Evolutionary conservation across 2,329 filamentous ascomycete species (phyloP).

Genomic region (Fusarium austroafricanum): DNA sequence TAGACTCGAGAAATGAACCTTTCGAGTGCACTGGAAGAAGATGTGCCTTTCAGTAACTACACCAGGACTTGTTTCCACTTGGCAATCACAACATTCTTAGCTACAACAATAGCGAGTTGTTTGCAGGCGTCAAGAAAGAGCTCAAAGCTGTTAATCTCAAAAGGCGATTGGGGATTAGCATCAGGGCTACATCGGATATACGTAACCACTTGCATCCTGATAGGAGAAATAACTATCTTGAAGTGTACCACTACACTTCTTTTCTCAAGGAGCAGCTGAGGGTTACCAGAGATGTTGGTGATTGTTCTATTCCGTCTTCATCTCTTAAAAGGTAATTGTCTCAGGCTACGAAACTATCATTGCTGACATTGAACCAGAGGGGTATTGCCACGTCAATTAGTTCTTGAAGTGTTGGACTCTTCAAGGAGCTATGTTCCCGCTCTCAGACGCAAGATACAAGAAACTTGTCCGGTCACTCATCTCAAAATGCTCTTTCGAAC

Average conservation of each 20-base stretch:
- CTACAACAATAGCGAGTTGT: not conserved
- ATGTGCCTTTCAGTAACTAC: not conserved
- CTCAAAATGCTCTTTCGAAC: not conserved
- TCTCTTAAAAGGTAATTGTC: not conserved
- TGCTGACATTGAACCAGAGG: not conserved
- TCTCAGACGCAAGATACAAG: not conserved
- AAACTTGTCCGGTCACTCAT: not conserved
- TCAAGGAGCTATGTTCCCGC: not conserved
- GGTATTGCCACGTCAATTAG: not conserved
- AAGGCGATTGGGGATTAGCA: accelerated
- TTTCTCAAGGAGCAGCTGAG: constrained; percentile 1
- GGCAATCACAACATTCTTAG: not conserved
- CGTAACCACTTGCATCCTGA: not conserved
- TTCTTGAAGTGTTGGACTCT: not conserved
- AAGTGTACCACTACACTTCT: not conserved
- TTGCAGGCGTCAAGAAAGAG: not conserved
- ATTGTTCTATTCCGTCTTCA: not conserved
- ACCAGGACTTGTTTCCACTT: not conserved
- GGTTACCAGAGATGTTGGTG: not conserved
- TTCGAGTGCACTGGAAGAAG: not conserved
- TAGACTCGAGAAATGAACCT: not conserved
- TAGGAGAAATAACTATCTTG: not conserved
- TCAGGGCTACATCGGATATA: not conserved
- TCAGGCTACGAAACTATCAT: accelerated
- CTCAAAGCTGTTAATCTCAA: not conserved